Percentiles rank a stretch among this genome's conserved stretches.
These are phyloP conservation scores for Stephania japonica DNA, from an alignment of 164 flowering plant species.

Conservation along the genomic window DNA sequence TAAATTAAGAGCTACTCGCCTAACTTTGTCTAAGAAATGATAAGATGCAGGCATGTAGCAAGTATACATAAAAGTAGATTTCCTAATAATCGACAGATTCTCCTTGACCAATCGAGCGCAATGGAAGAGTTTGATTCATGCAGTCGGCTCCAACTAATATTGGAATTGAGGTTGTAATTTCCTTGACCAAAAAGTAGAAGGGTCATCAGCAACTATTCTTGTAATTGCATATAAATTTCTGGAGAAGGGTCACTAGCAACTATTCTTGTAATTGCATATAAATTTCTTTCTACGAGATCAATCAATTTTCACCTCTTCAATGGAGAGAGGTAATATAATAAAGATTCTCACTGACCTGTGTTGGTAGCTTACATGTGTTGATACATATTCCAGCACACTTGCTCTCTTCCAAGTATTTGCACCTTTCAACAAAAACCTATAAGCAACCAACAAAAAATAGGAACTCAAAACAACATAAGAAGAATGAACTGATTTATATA, in stretches of 20 bases:
- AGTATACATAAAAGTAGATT: too few species aligned
- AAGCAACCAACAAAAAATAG: not conserved
- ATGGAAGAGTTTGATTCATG: not conserved
- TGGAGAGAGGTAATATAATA: slow-evolving; percentile 1
- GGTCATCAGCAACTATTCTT: not conserved
- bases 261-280: not conserved
- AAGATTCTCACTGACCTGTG: slow-evolving; percentile 54
- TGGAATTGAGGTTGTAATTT: too few species aligned
- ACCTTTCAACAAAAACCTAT: slow-evolving; percentile 86
- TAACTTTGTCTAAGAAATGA: not conserved
- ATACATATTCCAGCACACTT: slow-evolving; percentile 85
- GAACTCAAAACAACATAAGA: not conserved
- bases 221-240: not conserved
- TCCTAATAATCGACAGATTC: too few species aligned
- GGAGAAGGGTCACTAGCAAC: not conserved
- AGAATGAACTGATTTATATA: not conserved
- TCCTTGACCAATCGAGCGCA: too few species aligned
- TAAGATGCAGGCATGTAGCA: not conserved
- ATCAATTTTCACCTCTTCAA: not conserved
- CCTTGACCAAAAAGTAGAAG: not conserved
- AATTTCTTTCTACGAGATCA: not conserved
- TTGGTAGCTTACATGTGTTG: slow-evolving; percentile 90
- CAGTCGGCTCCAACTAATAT: too few species aligned
- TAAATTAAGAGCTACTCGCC: not conserved
- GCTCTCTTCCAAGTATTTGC: slow-evolving; percentile 92